Percentiles rank a stretch among this genome's conserved stretches.
phyloP scores from a whole-genome alignment of 2,329 filamentous ascomycete species.

The Sclerotinia glacialis region DNA sequence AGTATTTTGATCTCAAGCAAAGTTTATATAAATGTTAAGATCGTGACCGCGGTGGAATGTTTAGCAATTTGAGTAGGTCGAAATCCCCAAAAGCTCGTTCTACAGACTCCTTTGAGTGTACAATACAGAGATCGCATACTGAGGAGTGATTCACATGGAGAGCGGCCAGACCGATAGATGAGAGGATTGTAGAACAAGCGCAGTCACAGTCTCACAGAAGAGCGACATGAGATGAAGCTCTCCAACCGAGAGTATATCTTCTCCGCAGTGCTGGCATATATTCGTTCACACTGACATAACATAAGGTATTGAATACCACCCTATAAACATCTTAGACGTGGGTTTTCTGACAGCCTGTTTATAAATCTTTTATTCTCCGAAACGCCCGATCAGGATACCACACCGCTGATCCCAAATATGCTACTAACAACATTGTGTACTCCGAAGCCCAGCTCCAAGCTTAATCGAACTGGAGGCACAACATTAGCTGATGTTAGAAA shows the following conservation, averaged over 20 bases:
- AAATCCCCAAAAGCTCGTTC: not conserved
- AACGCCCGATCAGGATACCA: conserved; percentile 24
- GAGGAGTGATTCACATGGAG: not conserved
- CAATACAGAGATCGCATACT: not conserved
- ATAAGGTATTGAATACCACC: not conserved
- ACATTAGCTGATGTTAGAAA: conserved; percentile 7
- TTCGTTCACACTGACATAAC: conserved; percentile 3
- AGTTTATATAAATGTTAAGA: not conserved
- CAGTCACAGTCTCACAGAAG: not conserved
- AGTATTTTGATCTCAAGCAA: not conserved
- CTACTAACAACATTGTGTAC: conserved; percentile 15
- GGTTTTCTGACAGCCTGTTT: conserved; percentile 8
- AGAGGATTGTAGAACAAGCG: not conserved
- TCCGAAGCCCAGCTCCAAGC: conserved; percentile 15
- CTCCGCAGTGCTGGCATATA: not conserved
- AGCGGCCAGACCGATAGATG: not conserved
- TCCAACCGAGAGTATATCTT: not conserved
- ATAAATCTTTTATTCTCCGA: conserved; percentile 24
- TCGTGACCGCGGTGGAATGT: not conserved
- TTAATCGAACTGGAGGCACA: conserved; percentile 33
- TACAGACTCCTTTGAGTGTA: not conserved
- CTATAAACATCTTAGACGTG: not conserved
- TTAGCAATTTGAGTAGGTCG: not conserved
- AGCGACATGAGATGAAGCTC: not conserved
- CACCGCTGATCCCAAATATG: conserved; percentile 21